phyloP scores from a whole-genome alignment of 163 green algal genomes.

The Scenedesmus sp. region DNA sequence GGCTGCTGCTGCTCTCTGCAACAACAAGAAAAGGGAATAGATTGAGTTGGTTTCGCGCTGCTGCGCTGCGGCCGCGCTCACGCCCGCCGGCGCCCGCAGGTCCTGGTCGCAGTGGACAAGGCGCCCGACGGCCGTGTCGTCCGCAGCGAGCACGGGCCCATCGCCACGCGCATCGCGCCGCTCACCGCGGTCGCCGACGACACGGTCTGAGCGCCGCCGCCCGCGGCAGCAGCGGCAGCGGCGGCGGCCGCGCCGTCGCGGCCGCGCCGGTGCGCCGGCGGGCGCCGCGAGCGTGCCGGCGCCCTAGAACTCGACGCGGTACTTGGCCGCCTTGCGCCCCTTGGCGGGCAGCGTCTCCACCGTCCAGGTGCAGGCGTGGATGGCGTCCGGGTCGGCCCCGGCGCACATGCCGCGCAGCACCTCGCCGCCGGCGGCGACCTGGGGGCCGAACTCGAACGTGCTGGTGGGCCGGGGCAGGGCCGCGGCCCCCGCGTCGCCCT shows the following conservation, averaged over 20 bases:
- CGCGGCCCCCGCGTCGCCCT: not conserved
- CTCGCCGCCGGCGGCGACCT: conserved; percentile 41
- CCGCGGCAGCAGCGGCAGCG: not conserved
- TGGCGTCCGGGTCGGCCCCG: conserved; percentile 63
- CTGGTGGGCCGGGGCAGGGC: conserved; percentile 49
- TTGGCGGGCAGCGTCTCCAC: conserved; percentile 52
- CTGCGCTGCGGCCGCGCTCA: not conserved
- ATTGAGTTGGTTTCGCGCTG: too few species aligned
- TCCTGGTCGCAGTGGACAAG: conserved; percentile 13
- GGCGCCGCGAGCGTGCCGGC: not conserved
- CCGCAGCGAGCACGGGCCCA: not conserved
- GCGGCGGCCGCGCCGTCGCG: not conserved
- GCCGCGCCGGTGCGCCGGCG: not conserved
- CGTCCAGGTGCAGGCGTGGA: conserved; percentile 67
- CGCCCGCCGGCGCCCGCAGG: too few species aligned
- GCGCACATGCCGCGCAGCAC: conserved; percentile 60
- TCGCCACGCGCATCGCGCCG: not conserved
- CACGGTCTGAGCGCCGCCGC: not conserved
- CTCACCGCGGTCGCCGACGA: conserved; percentile 29
- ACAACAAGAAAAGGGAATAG: not conserved
- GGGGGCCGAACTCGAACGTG: conserved; percentile 63
- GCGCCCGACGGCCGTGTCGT: not conserved
- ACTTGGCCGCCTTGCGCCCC: conserved; percentile 31
- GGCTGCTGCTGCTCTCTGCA: not conserved
- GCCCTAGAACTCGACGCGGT: conserved; percentile 42